Evolutionary conservation across 2,329 filamentous ascomycete species (phyloP).

Genomic region (Coniochaeta sp.): DNA sequence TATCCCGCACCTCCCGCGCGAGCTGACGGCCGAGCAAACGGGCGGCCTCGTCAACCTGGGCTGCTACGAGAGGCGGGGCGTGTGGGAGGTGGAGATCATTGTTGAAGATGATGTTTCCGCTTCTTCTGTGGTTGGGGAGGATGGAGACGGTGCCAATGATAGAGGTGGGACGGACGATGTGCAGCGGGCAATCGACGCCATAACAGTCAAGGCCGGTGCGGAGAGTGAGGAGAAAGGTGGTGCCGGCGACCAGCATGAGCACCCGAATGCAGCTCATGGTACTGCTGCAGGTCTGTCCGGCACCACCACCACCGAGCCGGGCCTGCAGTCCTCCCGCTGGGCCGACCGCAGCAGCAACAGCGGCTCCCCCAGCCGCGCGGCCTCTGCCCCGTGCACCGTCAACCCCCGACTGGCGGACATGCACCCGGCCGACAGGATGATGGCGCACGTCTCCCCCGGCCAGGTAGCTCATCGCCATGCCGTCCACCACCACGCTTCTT

Average conservation of each 20-base stretch:
- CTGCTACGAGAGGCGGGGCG: conserved; percentile 13
- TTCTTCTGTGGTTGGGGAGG: neutral
- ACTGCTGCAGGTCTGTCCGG: too few relatives aligned
- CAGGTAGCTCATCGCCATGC: neutral
- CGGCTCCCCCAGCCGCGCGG: neutral
- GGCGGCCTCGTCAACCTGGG: conserved; percentile 32
- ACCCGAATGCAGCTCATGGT: too few relatives aligned
- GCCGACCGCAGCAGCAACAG: conserved; percentile 8
- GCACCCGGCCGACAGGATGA: conserved; percentile 8
- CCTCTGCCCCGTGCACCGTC: neutral
- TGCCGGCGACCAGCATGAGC: too few relatives aligned
- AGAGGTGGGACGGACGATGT: too few relatives aligned
- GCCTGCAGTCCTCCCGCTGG: conserved; percentile 2
- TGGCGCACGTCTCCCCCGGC: conserved; percentile 1
- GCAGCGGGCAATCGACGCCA: too few relatives aligned
- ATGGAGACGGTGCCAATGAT: too few relatives aligned
- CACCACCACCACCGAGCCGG: neutral
- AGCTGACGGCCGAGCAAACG: conserved; percentile 29
- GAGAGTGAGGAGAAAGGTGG: too few relatives aligned
- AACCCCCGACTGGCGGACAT: neutral
- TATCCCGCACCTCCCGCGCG: conserved; percentile 34
- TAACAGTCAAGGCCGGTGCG: too few relatives aligned
- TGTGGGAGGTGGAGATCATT: conserved; percentile 19
- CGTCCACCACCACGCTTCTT: too few relatives aligned
- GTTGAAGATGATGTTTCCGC: conserved; percentile 1